Base-by-base conservation (phyloP, 192 early-diverging fungal genomes). In the Globomyces pollinis-pini region DNA sequence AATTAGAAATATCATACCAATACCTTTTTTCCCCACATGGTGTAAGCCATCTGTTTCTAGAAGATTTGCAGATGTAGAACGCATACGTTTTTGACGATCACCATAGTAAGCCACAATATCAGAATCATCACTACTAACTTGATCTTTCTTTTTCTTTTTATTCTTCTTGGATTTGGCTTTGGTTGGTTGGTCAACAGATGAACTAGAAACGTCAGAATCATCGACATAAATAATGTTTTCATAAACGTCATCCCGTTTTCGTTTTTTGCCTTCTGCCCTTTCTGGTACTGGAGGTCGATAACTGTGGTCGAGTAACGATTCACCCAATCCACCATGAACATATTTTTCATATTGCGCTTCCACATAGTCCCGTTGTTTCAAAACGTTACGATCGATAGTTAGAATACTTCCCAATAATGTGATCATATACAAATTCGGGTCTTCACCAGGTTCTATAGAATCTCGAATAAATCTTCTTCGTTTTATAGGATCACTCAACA, bases 321-420 rank as follows among this genome's bases (percentile, higher is more conserved):
- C 28, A 13, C 44, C 44, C 21, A 47, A 47, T 8, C 28, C 44
- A 9, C 44, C 44, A 11, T 47, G 21, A 3, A 24, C 21, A 26
- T 47, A 47, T 8, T 57, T 38, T 11, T 59, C 61, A 26, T 62
- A 78, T 1, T 38, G 26, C 16, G 57, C 47, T 55, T 72, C 64
- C 21, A 73, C 42, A 31, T 13, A 36, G 13, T 73, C 71, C 1
- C 71, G 58, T 24, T 59, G 59, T 36, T 68, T 63, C 31, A 73
- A 38, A 2, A 62, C 53, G 2, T 57, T 54, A 23, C 61, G 29
- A 12, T 60, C 29, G 6, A 78, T 62, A 0, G 57, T 68, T 12
- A 78, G 36, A 5, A 78, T 69, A 36, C 61, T 50, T 29, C 71
- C 69, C 16, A 78, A 68, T 12, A 78, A 49, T 6, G 69, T 73